phyloP scores from a whole-genome alignment of 345 rosid genomes.

The Pugionium dolabratum region DNA sequence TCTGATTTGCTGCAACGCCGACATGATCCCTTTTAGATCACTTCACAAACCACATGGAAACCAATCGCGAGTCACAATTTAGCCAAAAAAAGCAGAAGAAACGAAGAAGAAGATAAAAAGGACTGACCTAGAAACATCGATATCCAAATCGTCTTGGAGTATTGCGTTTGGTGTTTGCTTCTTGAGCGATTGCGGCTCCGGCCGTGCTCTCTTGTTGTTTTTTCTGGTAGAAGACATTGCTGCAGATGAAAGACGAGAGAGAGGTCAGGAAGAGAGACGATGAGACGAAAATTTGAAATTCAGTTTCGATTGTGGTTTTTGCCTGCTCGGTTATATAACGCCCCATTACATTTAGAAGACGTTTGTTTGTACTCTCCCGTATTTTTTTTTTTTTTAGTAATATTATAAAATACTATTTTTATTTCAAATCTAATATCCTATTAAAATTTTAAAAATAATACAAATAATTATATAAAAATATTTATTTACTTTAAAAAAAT shows the following conservation, averaged over 20 bases:
- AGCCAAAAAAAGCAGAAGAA: not conserved
- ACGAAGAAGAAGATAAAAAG: not conserved
- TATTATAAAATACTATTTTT: too few relatives aligned
- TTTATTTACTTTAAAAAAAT: too few relatives aligned
- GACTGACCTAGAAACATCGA: constrained; percentile 59
- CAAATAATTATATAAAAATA: too few relatives aligned
- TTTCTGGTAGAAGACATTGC: constrained; percentile 40
- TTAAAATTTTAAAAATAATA: too few relatives aligned
- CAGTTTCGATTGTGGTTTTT: too few relatives aligned
- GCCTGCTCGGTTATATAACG: too few relatives aligned
- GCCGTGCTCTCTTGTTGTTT: constrained; percentile 32
- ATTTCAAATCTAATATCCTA: too few relatives aligned
- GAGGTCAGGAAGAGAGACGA: constrained; percentile 13
- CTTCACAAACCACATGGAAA: constrained; percentile 48
- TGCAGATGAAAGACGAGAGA: constrained; percentile 15
- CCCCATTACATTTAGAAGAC: too few relatives aligned
- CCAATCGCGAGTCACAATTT: constrained; percentile 1
- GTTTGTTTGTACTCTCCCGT: too few relatives aligned
- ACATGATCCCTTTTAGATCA: constrained; percentile 76
- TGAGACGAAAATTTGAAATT: not conserved
- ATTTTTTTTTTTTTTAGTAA: too few relatives aligned
- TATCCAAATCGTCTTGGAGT: constrained; percentile 56
- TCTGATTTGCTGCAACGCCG: constrained; percentile 74
- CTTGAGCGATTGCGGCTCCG: constrained; percentile 42
- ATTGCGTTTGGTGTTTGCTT: constrained; percentile 47